phyloP scores from a whole-genome alignment of 2,329 filamentous ascomycete genomes.

The Calcarisporium arbuscula region DNA sequence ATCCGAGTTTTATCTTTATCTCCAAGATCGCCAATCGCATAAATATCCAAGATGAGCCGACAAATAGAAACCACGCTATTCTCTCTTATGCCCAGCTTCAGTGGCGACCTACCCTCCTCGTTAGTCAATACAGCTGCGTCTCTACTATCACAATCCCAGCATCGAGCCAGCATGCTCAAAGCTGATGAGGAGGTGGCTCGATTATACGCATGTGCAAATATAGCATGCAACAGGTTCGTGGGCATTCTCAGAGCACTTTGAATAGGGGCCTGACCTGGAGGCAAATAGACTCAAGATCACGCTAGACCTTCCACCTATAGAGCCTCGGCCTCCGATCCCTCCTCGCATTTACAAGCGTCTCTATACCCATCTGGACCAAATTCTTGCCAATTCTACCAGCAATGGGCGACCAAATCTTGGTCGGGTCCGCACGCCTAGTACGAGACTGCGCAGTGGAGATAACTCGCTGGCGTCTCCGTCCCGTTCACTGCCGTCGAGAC shows the following conservation, averaged over 20 bases:
- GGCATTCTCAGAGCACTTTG: background rate
- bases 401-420: conserved; percentile 23
- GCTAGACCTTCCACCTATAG: conserved; percentile 71
- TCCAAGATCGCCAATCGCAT: background rate
- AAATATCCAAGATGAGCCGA: conserved; percentile 56
- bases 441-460: conserved; percentile 20
- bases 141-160: conserved; percentile 73
- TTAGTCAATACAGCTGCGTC: conserved; percentile 66
- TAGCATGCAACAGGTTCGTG: conserved; percentile 76
- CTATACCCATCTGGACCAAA: conserved; percentile 71
- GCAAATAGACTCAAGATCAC: conserved; percentile 60
- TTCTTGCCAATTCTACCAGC: conserved; percentile 45
- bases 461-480: conserved; percentile 19
- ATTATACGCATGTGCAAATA: conserved; percentile 75
- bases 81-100: conserved; percentile 68
- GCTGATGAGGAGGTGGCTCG: conserved; percentile 84
- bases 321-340: conserved; percentile 69
- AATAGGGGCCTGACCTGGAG: background rate
- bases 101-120: conserved; percentile 58
- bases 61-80: conserved; percentile 67
- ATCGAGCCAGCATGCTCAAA: conserved; percentile 70
- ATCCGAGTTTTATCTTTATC: no score
- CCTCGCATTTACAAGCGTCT: conserved; percentile 79
- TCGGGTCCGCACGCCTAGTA: conserved; percentile 26
- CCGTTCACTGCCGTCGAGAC: conserved; percentile 31